A percentile compares a stretch with the other conserved stretches of the same genome.
Conservation (phyloP, 306 rosid species). For the Vigna trinervia region DNA sequence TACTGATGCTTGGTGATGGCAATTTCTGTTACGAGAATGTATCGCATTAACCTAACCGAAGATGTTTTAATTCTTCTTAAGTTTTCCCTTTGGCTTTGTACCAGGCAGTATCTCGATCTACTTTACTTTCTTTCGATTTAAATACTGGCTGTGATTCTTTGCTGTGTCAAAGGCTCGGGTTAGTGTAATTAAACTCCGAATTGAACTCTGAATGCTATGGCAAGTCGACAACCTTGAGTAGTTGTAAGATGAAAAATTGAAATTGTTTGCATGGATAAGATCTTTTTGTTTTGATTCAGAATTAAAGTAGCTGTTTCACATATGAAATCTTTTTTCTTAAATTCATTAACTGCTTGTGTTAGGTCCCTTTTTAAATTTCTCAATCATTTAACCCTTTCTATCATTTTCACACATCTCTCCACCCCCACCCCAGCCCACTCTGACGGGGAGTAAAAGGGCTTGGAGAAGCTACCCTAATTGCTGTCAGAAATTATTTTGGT, state of each 20-base stretch:
- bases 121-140: too few species aligned
- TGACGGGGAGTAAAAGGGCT: not conserved
- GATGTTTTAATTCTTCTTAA: slow-evolving; percentile 17
- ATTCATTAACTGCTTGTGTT: not conserved
- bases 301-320: not conserved
- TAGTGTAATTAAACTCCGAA: not conserved
- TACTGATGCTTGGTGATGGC: not conserved
- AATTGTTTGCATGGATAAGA: not conserved
- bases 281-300: not conserved
- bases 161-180: not conserved
- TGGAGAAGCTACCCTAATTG: not conserved
- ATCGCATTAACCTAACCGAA: not conserved
- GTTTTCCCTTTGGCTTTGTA: not conserved
- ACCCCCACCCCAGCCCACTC: not conserved
- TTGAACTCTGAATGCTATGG: not conserved
- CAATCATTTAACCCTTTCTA: not conserved
- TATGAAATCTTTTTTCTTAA: not conserved
- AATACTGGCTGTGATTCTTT: too few species aligned
- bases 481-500: not conserved
- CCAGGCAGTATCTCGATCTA: not conserved
- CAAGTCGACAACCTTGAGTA: not conserved
- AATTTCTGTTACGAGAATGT: not conserved
- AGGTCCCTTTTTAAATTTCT: slow-evolving; percentile 6
- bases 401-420: too few species aligned
- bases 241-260: slow-evolving; percentile 1